Conservation (phyloP, 306 rosid species). For the Castanea sativa region DNA sequence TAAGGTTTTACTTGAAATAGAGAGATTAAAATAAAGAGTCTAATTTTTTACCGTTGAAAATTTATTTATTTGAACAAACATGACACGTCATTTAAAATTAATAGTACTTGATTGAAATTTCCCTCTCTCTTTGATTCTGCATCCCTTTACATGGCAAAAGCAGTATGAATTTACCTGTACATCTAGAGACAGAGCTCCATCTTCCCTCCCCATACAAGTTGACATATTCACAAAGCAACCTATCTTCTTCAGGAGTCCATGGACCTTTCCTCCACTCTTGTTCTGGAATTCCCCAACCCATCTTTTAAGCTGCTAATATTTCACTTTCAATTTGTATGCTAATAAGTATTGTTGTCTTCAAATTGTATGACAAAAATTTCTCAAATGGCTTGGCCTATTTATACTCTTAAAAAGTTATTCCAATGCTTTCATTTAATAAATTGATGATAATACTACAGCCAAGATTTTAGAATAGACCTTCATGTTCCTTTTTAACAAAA, state of each 20-base stretch:
- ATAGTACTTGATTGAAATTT: background rate
- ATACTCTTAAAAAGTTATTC: background rate
- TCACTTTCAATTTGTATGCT: background rate
- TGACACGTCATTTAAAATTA: background rate
- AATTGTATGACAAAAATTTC: slow-evolving; percentile 18
- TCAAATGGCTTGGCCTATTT: slow-evolving; percentile 16
- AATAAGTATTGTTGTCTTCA: background rate
- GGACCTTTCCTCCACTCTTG: slow-evolving; percentile 72
- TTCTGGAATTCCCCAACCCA: slow-evolving; percentile 23
- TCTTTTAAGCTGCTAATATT: slow-evolving; percentile 17
- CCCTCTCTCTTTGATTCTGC: background rate
- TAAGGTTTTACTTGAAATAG: too few relatives aligned
- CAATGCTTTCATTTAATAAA: background rate
- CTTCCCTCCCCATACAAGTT: slow-evolving; percentile 51
- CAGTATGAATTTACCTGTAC: slow-evolving; percentile 37
- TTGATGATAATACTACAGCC: background rate
- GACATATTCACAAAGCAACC: slow-evolving; percentile 48
- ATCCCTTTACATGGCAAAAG: background rate
- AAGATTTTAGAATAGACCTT: slow-evolving; percentile 17
- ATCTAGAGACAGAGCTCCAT: slow-evolving; percentile 55
- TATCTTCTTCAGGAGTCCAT: slow-evolving; percentile 74
- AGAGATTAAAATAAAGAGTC: too few relatives aligned
- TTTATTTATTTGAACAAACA: too few relatives aligned
- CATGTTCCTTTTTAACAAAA: slow-evolving; percentile 11
- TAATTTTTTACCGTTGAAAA: too few relatives aligned